A percentile compares a stretch with the other conserved stretches of the same genome.
Evolutionary conservation across 257 asterid genomes (phyloP).

Genomic region (Solanum raphanifolium): DNA sequence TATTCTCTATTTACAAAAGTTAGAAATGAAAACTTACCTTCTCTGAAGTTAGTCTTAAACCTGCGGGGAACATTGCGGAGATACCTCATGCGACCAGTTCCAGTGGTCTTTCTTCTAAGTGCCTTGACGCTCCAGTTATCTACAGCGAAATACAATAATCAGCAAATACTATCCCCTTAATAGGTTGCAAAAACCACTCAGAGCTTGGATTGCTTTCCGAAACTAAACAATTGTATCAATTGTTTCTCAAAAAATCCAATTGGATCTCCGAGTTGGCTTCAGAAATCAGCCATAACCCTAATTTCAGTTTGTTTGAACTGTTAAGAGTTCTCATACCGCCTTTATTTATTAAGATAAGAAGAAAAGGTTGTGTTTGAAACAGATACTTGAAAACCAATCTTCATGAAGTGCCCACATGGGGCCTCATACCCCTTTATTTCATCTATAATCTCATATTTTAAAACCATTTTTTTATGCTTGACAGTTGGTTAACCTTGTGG

Average conservation of each 20-base stretch:
- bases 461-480: background rate
- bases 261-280: background rate
- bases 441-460: background rate
- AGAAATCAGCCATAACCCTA: background rate
- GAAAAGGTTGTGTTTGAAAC: no score
- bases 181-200: background rate
- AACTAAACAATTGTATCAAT: background rate
- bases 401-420: background rate
- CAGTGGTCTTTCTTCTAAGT: constrained; percentile 29
- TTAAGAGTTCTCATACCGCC: background rate
- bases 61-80: constrained; percentile 20
- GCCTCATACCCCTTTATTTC: background rate
- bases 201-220: background rate
- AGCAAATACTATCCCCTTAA: background rate
- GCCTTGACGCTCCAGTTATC: constrained; percentile 42
- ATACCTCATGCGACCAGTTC: constrained; percentile 34
- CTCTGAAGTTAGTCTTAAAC: constrained; percentile 30
- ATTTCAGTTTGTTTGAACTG: background rate
- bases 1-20: background rate
- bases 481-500: background rate
- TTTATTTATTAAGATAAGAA: background rate
- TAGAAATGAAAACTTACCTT: constrained; percentile 5
- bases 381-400: background rate
- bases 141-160: background rate
- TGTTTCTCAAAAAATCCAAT: background rate